Conservation (phyloP, 2,329 filamentous ascomycete species). For the Verticillium longisporum region DNA sequence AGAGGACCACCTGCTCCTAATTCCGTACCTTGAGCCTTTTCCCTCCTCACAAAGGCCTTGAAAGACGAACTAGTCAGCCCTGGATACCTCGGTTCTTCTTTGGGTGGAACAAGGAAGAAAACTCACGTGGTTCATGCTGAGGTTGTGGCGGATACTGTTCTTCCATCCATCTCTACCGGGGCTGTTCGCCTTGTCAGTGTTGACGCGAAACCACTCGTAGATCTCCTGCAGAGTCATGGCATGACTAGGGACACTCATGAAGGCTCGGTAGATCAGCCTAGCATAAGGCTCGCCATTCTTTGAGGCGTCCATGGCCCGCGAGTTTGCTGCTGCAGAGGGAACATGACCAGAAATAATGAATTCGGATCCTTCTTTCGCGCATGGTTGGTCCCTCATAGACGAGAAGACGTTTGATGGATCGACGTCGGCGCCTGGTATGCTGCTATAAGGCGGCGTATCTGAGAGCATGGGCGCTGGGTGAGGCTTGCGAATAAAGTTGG, state of each 20-base stretch:
- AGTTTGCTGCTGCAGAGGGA: not conserved
- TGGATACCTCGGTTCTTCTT: too few species aligned
- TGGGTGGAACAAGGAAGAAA: too few species aligned
- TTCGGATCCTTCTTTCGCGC: not conserved
- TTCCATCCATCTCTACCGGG: constrained; percentile 69
- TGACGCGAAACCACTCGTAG: constrained; percentile 80
- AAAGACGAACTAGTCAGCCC: not conserved
- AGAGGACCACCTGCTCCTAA: constrained; percentile 17
- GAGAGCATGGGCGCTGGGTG: not conserved
- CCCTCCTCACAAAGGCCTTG: constrained; percentile 36
- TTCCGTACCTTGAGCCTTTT: constrained; percentile 29
- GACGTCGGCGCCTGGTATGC: not conserved
- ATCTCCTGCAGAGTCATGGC: constrained; percentile 79
- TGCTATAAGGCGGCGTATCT: not conserved
- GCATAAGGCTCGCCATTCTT: constrained; percentile 64
- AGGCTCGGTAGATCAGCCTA: constrained; percentile 68
- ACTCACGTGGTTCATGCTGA: constrained; percentile 88
- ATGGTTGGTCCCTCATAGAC: not conserved
- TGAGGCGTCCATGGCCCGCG: not conserved
- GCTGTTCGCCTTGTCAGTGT: constrained; percentile 68
- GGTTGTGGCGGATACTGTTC: constrained; percentile 91
- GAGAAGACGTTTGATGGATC: not conserved
- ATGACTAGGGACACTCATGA: constrained; percentile 59
- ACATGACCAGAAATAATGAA: not conserved
- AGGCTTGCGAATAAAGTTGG: not conserved